These are phyloP conservation scores for Cercospora janseana DNA, from an alignment of 2,329 filamentous ascomycete species.

Conservation along the genomic window DNA sequence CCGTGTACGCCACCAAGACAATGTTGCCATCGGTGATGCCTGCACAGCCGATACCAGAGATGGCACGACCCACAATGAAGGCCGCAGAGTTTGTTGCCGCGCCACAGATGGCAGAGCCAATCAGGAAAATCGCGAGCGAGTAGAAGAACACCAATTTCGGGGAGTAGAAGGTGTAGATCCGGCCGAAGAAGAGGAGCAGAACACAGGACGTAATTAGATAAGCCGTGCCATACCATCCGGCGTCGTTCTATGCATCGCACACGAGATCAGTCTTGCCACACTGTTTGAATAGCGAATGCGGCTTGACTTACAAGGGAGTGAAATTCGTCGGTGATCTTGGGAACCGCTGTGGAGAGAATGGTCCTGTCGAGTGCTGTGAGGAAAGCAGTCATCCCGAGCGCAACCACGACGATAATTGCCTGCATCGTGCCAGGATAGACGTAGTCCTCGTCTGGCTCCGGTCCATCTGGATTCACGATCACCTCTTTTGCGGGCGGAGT, in stretches of 20 bases:
- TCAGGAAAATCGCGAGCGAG: conserved; percentile 44
- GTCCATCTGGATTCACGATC: not conserved
- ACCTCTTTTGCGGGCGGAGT: too few species aligned
- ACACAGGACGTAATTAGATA: conserved; percentile 46
- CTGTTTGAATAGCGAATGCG: not conserved
- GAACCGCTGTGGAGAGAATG: conserved; percentile 46
- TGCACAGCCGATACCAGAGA: conserved; percentile 55
- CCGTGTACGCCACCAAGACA: conserved; percentile 23
- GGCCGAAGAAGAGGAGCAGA: conserved; percentile 45
- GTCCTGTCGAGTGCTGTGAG: conserved; percentile 32
- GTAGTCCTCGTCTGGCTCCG: conserved; percentile 77
- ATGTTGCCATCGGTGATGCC: conserved; percentile 49
- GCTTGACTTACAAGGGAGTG: conserved; percentile 27
- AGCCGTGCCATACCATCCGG: conserved; percentile 45
- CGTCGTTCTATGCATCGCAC: conserved; percentile 39
- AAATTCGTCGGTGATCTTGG: conserved; percentile 45
- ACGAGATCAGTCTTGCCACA: not conserved
- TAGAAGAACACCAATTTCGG: conserved; percentile 45
- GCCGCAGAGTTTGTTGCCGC: conserved; percentile 48
- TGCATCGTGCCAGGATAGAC: conserved; percentile 33
- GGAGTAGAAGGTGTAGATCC: conserved; percentile 43
- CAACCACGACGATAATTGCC: conserved; percentile 10
- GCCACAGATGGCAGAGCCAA: conserved; percentile 54
- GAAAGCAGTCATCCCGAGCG: conserved; percentile 21
- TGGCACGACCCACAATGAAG: conserved; percentile 53